These are phyloP conservation scores for Pseudogymnoascus sp. DNA, from an alignment of 2,329 filamentous ascomycete genomes.

Conservation along the genomic window DNA sequence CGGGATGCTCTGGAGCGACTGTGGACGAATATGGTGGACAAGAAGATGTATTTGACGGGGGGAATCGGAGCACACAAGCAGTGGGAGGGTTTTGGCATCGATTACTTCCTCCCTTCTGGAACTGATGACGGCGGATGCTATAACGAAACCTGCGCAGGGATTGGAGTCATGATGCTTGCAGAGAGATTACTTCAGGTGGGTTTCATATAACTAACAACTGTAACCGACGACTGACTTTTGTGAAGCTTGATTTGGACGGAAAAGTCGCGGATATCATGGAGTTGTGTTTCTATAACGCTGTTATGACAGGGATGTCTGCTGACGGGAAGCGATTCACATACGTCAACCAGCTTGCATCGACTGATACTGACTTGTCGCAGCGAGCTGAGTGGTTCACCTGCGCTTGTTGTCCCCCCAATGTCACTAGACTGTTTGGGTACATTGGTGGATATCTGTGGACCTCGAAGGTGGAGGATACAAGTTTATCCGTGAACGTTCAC, in stretches of 20 bases:
- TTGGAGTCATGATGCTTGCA: slow-evolving; percentile 53
- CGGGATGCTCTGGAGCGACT: slow-evolving; percentile 36
- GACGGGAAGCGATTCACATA: slow-evolving; percentile 53
- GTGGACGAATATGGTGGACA: slow-evolving; percentile 53
- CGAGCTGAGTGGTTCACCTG: slow-evolving; percentile 51
- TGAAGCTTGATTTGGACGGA: slow-evolving; percentile 40
- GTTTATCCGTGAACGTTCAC: slow-evolving; percentile 42
- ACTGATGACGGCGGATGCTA: slow-evolving; percentile 56
- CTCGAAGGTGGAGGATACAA: slow-evolving; percentile 21
- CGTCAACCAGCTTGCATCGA: slow-evolving; percentile 51
- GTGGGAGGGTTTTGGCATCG: slow-evolving; percentile 52
- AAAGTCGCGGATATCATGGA: slow-evolving; percentile 53
- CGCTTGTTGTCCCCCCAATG: slow-evolving; percentile 54
- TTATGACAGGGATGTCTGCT: slow-evolving; percentile 49
- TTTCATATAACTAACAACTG: not conserved
- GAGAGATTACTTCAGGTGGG: slow-evolving; percentile 44
- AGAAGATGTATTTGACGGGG: slow-evolving; percentile 56
- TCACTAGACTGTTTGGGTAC: slow-evolving; percentile 46
- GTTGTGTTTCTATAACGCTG: slow-evolving; percentile 51
- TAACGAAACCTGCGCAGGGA: slow-evolving; percentile 52
- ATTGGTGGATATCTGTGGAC: slow-evolving; percentile 50
- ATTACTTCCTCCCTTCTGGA: slow-evolving; percentile 51
- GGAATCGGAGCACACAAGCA: slow-evolving; percentile 50
- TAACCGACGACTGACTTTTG: slow-evolving; percentile 7
- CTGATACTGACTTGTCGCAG: slow-evolving; percentile 39